Percentiles rank a stretch among this genome's conserved stretches.
Conservation (phyloP, 2,329 filamentous ascomycete species). For the Fusarium pseudograminearum region DNA sequence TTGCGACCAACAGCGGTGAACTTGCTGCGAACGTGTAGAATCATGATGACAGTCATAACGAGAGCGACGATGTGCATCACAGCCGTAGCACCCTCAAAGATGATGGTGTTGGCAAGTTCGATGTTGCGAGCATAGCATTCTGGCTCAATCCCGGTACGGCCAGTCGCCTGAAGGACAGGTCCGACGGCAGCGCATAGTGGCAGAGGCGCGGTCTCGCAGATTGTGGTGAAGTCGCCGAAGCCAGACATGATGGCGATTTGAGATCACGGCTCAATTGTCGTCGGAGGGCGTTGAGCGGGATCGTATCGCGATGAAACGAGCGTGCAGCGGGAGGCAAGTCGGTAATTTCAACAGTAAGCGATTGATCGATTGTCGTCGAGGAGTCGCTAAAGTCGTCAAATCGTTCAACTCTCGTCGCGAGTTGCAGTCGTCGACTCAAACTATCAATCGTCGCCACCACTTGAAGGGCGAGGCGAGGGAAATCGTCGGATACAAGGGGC, state of each 20-base stretch:
- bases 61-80: constrained; percentile 93
- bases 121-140: constrained; percentile 95
- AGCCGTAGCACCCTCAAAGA: constrained; percentile 91
- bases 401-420: constrained; percentile 14
- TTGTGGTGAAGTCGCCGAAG: constrained; percentile 89
- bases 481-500: constrained; percentile 11
- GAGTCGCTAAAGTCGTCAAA: constrained; percentile 21
- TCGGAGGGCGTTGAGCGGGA: constrained; percentile 6
- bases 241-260: constrained; percentile 71
- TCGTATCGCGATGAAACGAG: constrained; percentile 10
- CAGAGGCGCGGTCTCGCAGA: constrained; percentile 87
- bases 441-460: constrained; percentile 15
- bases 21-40: constrained; percentile 95
- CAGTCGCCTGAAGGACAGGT: constrained; percentile 74
- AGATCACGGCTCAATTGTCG: constrained; percentile 5
- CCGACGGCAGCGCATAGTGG: constrained; percentile 91
- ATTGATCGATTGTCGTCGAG: constrained; percentile 5
- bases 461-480: constrained; percentile 22
- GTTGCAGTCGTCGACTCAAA: constrained; percentile 7
- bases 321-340: background rate
- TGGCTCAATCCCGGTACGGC: constrained; percentile 82
- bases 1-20: constrained; percentile 92
- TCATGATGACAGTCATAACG: constrained; percentile 96
- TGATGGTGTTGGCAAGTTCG: constrained; percentile 97
- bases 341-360: constrained; percentile 5